Conservation (phyloP, 2,329 filamentous ascomycete genomes). For the Sarocladium oryzae region DNA sequence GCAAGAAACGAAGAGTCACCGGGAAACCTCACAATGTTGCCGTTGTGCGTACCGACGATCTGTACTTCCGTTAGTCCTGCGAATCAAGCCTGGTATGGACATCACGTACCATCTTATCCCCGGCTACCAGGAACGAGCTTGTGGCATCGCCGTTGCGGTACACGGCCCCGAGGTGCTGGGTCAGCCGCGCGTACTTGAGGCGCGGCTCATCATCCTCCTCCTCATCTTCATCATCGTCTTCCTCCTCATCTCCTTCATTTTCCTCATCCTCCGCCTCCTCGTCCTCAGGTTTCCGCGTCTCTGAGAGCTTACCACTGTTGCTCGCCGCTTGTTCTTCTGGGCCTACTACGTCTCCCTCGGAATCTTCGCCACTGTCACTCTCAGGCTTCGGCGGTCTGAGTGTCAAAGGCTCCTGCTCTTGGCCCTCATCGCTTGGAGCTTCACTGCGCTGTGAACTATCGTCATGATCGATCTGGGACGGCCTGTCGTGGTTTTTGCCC, state of each 20-base stretch:
- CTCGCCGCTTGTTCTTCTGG: conserved; percentile 15
- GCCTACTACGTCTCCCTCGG: conserved; percentile 10
- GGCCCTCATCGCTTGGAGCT: not conserved
- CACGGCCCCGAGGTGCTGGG: conserved; percentile 68
- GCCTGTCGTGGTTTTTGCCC: conserved; percentile 10
- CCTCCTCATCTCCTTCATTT: conserved; percentile 45
- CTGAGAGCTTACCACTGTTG: conserved; percentile 14
- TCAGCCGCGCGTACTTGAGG: conserved; percentile 87
- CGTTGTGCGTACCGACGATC: conserved; percentile 93
- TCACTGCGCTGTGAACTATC: not conserved
- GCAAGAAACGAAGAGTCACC: not conserved
- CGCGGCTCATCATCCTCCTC: conserved; percentile 91
- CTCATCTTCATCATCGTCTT: conserved; percentile 65
- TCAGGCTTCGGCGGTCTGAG: conserved; percentile 9
- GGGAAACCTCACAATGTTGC: conserved; percentile 71
- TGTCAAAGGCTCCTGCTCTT: not conserved
- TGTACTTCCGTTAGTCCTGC: conserved; percentile 34
- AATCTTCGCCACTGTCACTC: conserved; percentile 13
- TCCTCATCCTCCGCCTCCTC: conserved; percentile 40
- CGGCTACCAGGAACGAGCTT: conserved; percentile 80
- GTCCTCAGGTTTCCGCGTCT: conserved; percentile 22
- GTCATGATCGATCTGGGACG: not conserved
- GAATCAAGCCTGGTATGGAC: not conserved
- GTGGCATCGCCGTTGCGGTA: conserved; percentile 96
- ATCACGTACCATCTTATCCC: conserved; percentile 83